Percentiles rank a stretch among this genome's conserved stretches.
Conservation (phyloP, 1,284 basidiomycete species). For the Inonotus obliquus region DNA sequence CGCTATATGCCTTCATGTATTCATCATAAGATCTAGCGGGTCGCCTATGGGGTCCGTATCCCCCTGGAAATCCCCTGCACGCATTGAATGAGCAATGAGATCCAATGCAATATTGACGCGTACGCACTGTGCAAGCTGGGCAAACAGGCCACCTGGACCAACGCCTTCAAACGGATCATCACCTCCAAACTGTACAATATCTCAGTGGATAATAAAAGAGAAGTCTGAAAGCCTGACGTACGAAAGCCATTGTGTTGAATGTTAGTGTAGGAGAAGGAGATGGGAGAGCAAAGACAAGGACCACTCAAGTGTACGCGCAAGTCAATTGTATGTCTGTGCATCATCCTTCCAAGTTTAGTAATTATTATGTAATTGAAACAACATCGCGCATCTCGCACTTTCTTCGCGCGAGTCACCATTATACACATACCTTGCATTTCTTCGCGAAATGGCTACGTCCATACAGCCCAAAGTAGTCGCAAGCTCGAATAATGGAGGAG, state of each 20-base stretch:
- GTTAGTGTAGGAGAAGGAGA: neutral
- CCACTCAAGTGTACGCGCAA: constrained; percentile 15
- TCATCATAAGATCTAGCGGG: constrained; percentile 70
- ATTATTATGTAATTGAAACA: neutral
- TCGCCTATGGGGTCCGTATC: constrained; percentile 42
- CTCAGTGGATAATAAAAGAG: neutral
- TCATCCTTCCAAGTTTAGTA: neutral
- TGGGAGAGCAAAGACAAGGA: constrained; percentile 3
- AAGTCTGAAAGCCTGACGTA: neutral
- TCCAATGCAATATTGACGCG: constrained; percentile 17
- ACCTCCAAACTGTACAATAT: constrained; percentile 40
- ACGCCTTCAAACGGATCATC: constrained; percentile 44
- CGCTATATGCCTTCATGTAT: constrained; percentile 82
- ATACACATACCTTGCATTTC: neutral
- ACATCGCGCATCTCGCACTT: constrained; percentile 9
- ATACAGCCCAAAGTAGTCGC: constrained; percentile 35
- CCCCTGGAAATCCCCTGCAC: constrained; percentile 48
- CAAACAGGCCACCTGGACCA: constrained; percentile 48
- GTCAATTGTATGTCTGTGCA: neutral
- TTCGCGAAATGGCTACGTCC: constrained; percentile 27
- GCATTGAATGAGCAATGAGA: constrained; percentile 12
- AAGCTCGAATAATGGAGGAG: constrained; percentile 28
- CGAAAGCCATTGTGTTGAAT: neutral
- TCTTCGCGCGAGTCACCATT: neutral
- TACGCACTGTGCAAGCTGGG: constrained; percentile 57